These are phyloP conservation scores for Botrytis deweyae DNA, from an alignment of 2,329 filamentous ascomycete genomes.

Conservation along the genomic window DNA sequence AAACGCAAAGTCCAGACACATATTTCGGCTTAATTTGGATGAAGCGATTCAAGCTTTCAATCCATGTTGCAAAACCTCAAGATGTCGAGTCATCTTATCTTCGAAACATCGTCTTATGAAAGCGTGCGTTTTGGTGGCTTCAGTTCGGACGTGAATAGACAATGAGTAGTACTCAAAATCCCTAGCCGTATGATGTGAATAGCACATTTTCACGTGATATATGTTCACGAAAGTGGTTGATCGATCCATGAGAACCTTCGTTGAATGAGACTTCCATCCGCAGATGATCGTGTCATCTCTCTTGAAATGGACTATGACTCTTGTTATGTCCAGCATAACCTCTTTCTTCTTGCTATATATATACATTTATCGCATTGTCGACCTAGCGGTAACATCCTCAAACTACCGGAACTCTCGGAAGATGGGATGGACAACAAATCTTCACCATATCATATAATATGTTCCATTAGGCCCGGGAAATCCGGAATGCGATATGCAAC, in stretches of 20 bases:
- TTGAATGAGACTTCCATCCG: not conserved
- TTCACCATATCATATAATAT: too few species aligned
- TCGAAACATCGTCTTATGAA: not conserved
- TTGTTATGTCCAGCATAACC: not conserved
- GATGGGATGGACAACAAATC: not conserved
- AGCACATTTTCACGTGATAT: not conserved
- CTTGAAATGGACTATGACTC: not conserved
- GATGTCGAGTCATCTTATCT: not conserved
- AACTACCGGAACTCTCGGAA: not conserved
- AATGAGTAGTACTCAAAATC: not conserved
- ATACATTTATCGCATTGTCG: not conserved
- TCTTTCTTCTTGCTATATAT: not conserved
- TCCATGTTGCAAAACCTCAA: not conserved
- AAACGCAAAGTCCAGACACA: not conserved
- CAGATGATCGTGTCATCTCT: not conserved
- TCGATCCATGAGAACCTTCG: not conserved
- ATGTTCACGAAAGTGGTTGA: not conserved
- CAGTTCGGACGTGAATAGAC: not conserved
- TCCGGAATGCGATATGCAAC: not conserved
- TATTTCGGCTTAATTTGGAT: not conserved
- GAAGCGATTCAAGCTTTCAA: not conserved
- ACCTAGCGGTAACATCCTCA: not conserved
- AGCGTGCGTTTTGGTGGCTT: not conserved
- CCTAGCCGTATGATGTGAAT: not conserved
- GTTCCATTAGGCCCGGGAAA: not conserved